These are phyloP conservation scores for Trypanosoma melophagium DNA, from an alignment of 208 protist species.

Conservation along the genomic window DNA sequence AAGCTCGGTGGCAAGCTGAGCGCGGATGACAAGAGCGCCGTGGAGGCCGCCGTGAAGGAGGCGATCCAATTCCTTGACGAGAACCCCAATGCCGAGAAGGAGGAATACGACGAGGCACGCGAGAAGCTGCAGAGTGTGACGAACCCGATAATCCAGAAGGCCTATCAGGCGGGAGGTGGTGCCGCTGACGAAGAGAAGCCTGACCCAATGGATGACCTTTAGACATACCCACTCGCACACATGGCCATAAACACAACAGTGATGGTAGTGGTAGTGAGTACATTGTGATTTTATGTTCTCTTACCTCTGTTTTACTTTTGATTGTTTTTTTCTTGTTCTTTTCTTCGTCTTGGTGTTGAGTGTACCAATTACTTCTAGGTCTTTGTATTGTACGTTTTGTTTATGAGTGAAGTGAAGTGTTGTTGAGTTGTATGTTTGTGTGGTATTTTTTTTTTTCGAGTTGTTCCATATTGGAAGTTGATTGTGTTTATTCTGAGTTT, in stretches of 20 bases:
- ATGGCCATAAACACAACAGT: neutral
- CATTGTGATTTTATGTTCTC: too few species aligned
- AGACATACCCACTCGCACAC: too few species aligned
- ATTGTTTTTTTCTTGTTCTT: too few species aligned
- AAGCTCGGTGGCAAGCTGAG: constrained; percentile 71
- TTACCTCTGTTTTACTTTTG: too few species aligned
- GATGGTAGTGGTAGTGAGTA: neutral
- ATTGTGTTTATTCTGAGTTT: too few species aligned
- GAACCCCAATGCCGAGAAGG: constrained; percentile 67
- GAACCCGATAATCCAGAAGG: constrained; percentile 92
- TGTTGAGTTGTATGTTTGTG: too few species aligned
- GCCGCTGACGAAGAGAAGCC: constrained; percentile 14
- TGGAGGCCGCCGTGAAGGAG: constrained; percentile 69
- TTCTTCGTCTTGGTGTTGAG: too few species aligned
- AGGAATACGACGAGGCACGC: constrained; percentile 50
- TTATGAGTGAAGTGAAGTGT: too few species aligned
- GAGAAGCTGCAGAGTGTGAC: constrained; percentile 56
- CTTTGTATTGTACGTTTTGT: too few species aligned
- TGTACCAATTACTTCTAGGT: too few species aligned
- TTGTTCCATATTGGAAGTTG: too few species aligned
- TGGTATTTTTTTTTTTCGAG: too few species aligned
- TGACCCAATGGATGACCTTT: neutral
- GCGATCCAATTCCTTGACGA: constrained; percentile 87
- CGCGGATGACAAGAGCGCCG: constrained; percentile 50
- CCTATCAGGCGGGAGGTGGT: constrained; percentile 62